These are phyloP conservation scores for Chlamydomonas applanata DNA, from an alignment of 139 green algal species.

Conservation along the genomic window DNA sequence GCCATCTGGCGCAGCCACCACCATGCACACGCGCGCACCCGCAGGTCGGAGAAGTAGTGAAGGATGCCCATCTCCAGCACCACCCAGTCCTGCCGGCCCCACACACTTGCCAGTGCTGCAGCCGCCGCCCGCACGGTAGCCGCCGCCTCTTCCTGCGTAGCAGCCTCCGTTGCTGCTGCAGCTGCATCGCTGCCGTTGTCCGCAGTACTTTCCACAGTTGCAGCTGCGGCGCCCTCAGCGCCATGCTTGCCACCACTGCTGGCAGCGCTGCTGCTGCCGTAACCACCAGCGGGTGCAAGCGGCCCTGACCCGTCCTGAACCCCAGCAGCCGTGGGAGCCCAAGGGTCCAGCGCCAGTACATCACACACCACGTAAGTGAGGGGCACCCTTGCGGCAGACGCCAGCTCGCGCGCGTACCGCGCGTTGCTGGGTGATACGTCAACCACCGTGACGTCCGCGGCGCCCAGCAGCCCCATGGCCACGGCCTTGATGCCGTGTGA, in stretches of 20 bases:
- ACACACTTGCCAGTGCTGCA: background rate
- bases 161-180: too few relatives aligned
- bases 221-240: too few relatives aligned
- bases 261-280: too few relatives aligned
- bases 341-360: background rate
- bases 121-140: background rate
- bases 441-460: background rate
- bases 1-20: background rate
- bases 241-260: too few relatives aligned
- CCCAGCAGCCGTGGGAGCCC: too few relatives aligned
- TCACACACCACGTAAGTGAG: background rate
- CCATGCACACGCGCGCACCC: background rate
- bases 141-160: too few relatives aligned
- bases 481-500: background rate
- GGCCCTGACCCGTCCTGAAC: too few relatives aligned
- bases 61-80: slow-evolving; percentile 36
- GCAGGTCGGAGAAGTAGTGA: slow-evolving; percentile 45
- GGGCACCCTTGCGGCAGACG: background rate
- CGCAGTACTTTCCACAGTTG: too few relatives aligned
- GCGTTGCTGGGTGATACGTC: background rate
- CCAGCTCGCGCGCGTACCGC: slow-evolving; percentile 2
- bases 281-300: too few relatives aligned
- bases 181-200: too few relatives aligned
- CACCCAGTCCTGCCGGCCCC: slow-evolving; percentile 11
- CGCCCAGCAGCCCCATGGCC: background rate